Evolutionary conservation across 2,329 filamentous ascomycete genomes (phyloP).

Genomic region (Alternaria metachromatica): DNA sequence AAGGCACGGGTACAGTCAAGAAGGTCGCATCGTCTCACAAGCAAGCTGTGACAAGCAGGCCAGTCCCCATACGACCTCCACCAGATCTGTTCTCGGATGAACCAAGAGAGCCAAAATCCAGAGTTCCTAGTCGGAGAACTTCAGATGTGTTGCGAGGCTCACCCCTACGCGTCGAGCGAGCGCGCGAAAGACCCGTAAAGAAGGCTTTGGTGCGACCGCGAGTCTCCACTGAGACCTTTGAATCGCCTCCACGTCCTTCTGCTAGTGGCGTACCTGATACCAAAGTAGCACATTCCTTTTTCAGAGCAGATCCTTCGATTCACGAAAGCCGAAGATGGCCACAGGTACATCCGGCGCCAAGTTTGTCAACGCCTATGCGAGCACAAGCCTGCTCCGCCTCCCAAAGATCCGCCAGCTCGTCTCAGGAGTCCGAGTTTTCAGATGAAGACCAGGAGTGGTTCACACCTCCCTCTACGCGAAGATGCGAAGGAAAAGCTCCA

Average conservation of each 20-base stretch:
- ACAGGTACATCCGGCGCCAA: background rate
- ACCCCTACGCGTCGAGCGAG: conserved; percentile 3
- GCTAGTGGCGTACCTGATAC: background rate
- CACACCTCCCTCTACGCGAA: conserved; percentile 19
- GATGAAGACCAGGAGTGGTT: conserved; percentile 21
- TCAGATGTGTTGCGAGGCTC: conserved; percentile 12
- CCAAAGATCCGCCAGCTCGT: conserved; percentile 3
- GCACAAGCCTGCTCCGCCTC: background rate
- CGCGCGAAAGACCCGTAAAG: background rate
- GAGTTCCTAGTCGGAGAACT: background rate
- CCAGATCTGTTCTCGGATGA: conserved; percentile 19
- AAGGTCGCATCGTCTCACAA: background rate
- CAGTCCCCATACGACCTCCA: background rate
- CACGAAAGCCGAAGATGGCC: conserved; percentile 9
- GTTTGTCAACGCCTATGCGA: background rate
- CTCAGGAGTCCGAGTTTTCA: conserved; percentile 1
- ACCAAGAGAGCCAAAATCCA: background rate
- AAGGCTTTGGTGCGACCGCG: conserved; percentile 20
- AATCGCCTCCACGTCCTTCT: background rate
- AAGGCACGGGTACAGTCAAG: conserved; percentile 17
- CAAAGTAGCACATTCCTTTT: background rate
- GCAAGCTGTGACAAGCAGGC: background rate
- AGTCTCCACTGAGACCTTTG: conserved; percentile 29
- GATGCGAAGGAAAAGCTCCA: conserved; percentile 1
- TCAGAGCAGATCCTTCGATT: background rate